A percentile compares a stretch with the other conserved stretches of the same genome.
Evolutionary conservation across 2,329 filamentous ascomycete genomes (phyloP).

Genomic region (Penicillium corylophilum): DNA sequence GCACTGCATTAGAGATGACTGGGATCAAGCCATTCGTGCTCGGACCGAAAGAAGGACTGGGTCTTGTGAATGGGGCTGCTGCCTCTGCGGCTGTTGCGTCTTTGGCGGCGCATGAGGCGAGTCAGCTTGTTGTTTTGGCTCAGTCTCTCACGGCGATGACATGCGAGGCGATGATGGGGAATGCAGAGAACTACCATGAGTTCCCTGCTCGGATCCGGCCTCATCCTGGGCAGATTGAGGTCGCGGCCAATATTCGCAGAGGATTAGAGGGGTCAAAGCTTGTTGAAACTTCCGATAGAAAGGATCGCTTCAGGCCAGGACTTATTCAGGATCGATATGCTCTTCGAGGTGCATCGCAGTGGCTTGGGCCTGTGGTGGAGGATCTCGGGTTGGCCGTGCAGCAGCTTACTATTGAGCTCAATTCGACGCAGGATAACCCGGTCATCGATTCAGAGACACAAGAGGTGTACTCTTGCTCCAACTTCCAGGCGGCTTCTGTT

Average conservation of each 20-base stretch:
- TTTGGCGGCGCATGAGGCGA: constrained; percentile 53
- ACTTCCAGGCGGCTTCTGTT: constrained; percentile 64
- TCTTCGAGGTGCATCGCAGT: constrained; percentile 64
- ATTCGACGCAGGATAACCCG: constrained; percentile 68
- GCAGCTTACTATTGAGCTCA: constrained; percentile 62
- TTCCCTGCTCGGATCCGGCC: constrained; percentile 61
- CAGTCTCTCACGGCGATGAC: constrained; percentile 63
- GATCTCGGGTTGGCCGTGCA: constrained; percentile 58
- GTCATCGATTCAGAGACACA: constrained; percentile 50
- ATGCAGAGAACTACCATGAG: constrained; percentile 56
- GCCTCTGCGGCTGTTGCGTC: constrained; percentile 47
- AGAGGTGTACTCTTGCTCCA: constrained; percentile 60
- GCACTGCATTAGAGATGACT: constrained; percentile 32
- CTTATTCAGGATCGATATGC: constrained; percentile 65
- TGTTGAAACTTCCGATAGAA: constrained; percentile 22
- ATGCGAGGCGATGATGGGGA: constrained; percentile 59
- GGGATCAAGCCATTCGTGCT: constrained; percentile 38
- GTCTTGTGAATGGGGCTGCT: constrained; percentile 54
- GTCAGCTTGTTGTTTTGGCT: constrained; percentile 53
- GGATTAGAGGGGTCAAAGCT: constrained; percentile 54
- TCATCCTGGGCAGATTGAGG: constrained; percentile 61
- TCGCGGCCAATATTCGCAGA: constrained; percentile 53
- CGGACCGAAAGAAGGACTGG: constrained; percentile 53
- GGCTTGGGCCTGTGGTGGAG: constrained; percentile 66
- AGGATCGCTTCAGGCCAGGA: constrained; percentile 22